Conservation (phyloP, 345 rosid genomes). For the Brassica cretica region DNA sequence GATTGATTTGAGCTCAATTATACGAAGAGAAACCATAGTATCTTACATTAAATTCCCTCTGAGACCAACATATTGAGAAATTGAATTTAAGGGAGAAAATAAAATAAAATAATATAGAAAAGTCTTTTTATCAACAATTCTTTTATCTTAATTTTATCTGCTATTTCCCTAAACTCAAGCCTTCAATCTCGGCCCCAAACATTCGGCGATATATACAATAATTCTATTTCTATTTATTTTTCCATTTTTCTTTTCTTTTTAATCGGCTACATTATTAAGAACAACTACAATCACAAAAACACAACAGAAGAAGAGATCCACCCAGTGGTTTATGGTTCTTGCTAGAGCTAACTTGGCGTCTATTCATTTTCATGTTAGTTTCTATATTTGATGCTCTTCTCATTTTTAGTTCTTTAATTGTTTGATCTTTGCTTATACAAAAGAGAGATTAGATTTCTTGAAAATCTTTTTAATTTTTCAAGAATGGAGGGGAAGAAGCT, state of each 20-base stretch:
- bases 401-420: constrained; percentile 1
- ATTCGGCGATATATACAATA: constrained; percentile 14
- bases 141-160: constrained; percentile 18
- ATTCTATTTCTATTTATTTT: neutral
- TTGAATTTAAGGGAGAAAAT: neutral
- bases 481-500: constrained; percentile 71
- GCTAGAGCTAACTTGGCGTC: neutral
- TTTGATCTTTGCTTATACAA: neutral
- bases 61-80: neutral
- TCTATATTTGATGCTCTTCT: neutral
- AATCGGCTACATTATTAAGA: constrained; percentile 16
- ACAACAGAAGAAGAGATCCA: constrained; percentile 4
- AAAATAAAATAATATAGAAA: constrained; percentile 4
- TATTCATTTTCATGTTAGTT: neutral
- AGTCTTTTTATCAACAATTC: constrained; percentile 29
- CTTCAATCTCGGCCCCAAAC: constrained; percentile 42
- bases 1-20: constrained; percentile 21
- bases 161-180: constrained; percentile 40
- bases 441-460: neutral
- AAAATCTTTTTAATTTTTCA: neutral
- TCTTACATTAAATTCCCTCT: neutral
- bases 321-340: constrained; percentile 8
- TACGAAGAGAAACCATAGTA: constrained; percentile 12
- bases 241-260: neutral
- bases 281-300: constrained; percentile 25